Conservation (phyloP, 2,329 filamentous ascomycete genomes). For the Xylaria polymorpha region DNA sequence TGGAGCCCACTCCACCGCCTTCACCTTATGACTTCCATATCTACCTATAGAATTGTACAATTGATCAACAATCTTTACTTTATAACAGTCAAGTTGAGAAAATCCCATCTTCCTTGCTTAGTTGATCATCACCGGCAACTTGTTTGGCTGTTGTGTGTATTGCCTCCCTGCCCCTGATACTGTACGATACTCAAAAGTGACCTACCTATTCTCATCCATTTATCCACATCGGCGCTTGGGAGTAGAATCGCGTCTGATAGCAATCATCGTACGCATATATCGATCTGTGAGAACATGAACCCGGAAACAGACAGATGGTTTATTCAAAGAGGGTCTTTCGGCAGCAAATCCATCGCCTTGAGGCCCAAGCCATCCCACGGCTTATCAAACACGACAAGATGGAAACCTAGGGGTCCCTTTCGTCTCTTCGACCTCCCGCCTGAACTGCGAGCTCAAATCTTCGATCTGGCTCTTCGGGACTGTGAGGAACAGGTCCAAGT, state of each 20-base stretch:
- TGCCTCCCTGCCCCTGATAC: neutral
- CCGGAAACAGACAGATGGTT: constrained; percentile 25
- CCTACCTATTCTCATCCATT: neutral
- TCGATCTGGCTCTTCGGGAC: constrained; percentile 38
- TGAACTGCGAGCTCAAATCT: constrained; percentile 45
- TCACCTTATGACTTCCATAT: neutral
- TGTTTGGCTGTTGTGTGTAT: no score
- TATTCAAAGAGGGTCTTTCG: constrained; percentile 24
- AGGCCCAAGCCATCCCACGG: constrained; percentile 36
- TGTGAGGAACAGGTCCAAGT: constrained; percentile 36
- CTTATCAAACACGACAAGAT: constrained; percentile 21
- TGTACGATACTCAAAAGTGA: neutral
- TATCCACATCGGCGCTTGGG: no score
- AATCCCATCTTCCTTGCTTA: neutral
- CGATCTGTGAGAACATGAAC: constrained; percentile 27
- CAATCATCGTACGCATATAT: neutral
- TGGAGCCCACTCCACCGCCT: neutral
- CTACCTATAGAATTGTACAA: neutral
- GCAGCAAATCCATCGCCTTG: constrained; percentile 42
- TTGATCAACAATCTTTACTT: neutral
- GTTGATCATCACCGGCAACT: no score
- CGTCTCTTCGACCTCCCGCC: constrained; percentile 47
- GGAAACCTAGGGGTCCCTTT: constrained; percentile 40
- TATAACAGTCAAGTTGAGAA: neutral
- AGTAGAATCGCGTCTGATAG: neutral